phyloP scores from a whole-genome alignment of 2,329 filamentous ascomycete species.

The Fusarium dimerum region DNA sequence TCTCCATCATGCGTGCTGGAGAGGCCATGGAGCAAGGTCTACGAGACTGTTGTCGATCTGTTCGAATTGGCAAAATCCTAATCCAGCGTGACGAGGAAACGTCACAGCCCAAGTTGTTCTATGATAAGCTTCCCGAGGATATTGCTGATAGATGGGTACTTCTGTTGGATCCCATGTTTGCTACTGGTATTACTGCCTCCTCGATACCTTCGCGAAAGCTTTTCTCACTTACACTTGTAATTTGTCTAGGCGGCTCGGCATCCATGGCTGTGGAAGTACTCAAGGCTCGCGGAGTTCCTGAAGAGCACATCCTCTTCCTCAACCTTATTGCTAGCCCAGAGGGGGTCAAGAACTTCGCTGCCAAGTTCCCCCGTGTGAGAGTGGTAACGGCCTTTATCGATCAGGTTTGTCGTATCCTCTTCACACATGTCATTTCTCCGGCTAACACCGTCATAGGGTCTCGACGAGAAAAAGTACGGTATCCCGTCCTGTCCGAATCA shows the following conservation, averaged over 20 bases:
- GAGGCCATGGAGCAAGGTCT: constrained; percentile 98
- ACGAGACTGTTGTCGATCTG: constrained; percentile 94
- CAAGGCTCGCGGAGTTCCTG: constrained; percentile 85
- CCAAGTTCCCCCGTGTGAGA: constrained; percentile 83
- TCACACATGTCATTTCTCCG: constrained; percentile 8
- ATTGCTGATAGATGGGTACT: constrained; percentile 92
- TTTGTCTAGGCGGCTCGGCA: constrained; percentile 75
- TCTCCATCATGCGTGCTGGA: constrained; percentile 96
- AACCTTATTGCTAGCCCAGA: constrained; percentile 98
- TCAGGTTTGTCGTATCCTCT: constrained; percentile 49
- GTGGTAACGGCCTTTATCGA: constrained; percentile 97
- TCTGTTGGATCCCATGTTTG: constrained; percentile 97
- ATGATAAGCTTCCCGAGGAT: constrained; percentile 94
- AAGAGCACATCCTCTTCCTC: constrained; percentile 92
- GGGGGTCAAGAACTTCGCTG: constrained; percentile 84
- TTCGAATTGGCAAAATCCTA: constrained; percentile 96
- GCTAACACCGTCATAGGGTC: constrained; percentile 52
- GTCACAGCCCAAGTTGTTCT: constrained; percentile 87
- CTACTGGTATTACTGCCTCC: constrained; percentile 66
- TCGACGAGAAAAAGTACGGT: constrained; percentile 92
- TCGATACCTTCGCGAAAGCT: not conserved
- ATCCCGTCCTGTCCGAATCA: constrained; percentile 6
- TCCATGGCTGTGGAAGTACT: constrained; percentile 96
- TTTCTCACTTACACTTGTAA: constrained; percentile 5
- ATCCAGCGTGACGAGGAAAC: constrained; percentile 98